Base-by-base conservation (phyloP, 2,329 filamentous ascomycete species). In the Penicillium sp. region DNA sequence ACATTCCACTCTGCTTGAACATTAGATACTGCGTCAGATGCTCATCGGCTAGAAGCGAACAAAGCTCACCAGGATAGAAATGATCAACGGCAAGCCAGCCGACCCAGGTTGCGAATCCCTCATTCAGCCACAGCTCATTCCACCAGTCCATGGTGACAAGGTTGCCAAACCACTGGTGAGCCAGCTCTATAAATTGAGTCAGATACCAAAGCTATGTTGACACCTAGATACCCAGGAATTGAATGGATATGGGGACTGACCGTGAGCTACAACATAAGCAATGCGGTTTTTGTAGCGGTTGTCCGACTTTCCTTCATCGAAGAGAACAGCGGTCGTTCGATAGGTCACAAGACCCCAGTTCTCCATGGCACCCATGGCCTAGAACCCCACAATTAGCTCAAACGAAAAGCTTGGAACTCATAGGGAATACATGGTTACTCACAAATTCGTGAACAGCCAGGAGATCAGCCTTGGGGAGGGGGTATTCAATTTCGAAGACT, bases 291-390 rank as follows among this genome's bases (percentile, higher is more conserved):
- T 92, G 79, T 93, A 97, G 63, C 87, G 87, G 41, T 90, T 87
- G 72, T 97, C 93, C 0, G 93, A 97, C 48, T 88, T 90, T 72
- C 91, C 87, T 74, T 96, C 91, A 69, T 99, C 93, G 70, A 94
- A 99, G n/a, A 99, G 83, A 29, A 99, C 89, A 50, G 94, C 92
- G 11, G 93, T 97, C 11, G 93, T 96, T 64, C 92, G 85, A 78
- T 97, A 99, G 33, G 94, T 97, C 57, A 99, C 91, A 53, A 99
- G 82, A 65, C 92, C 92, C 92, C 92, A 97, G 73, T 95, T 95
- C 80, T 97, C 92, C 90, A 95, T 95, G 65, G 91, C 91, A 45
- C 90, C 89, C 72, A 76, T 76, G 10, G 77, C 73, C 75, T 77
- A 50, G 55, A 8, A 39, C 25, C 56, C 75, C 75, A 78, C 57